These are phyloP conservation scores for Salvia hispanica DNA, from an alignment of 257 asterid species.

Conservation along the genomic window DNA sequence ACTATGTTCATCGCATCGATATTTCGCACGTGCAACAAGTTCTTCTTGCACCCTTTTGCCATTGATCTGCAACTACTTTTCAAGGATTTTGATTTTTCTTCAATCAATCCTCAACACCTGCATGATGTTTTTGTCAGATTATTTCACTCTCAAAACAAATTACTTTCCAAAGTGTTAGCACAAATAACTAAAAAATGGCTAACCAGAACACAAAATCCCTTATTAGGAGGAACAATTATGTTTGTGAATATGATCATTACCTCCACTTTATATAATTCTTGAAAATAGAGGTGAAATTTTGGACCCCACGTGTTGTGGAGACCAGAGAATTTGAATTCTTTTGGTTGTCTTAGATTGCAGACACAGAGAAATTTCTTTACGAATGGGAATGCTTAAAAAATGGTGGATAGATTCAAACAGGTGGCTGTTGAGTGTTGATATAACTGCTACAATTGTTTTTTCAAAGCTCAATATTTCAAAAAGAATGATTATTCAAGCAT, in stretches of 20 bases:
- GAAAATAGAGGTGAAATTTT: background rate
- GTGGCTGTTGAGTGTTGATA: background rate
- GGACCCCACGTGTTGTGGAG: constrained; percentile 10
- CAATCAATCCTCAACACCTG: constrained; percentile 23
- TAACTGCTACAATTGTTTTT: background rate
- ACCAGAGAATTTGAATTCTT: constrained; percentile 21
- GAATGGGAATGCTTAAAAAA: constrained; percentile 25
- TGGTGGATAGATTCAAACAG: constrained; percentile 22
- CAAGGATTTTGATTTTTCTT: constrained; percentile 36
- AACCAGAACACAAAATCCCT: no score
- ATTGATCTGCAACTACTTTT: constrained; percentile 30
- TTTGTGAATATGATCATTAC: constrained; percentile 20
- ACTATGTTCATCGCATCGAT: constrained; percentile 55
- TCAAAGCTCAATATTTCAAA: constrained; percentile 26
- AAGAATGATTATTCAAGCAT: constrained; percentile 25
- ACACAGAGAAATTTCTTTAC: constrained; percentile 29
- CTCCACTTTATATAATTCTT: constrained; percentile 25
- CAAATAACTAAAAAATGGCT: no score
- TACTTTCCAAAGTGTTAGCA: no score
- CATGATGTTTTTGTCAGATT: background rate
- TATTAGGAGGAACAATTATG: background rate
- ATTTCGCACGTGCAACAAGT: constrained; percentile 43
- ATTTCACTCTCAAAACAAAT: no score
- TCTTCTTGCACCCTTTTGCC: constrained; percentile 39
- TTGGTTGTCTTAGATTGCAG: constrained; percentile 3